Conservation (phyloP, 2,329 filamentous ascomycete genomes). For the Xylariomycetidae sp. region DNA sequence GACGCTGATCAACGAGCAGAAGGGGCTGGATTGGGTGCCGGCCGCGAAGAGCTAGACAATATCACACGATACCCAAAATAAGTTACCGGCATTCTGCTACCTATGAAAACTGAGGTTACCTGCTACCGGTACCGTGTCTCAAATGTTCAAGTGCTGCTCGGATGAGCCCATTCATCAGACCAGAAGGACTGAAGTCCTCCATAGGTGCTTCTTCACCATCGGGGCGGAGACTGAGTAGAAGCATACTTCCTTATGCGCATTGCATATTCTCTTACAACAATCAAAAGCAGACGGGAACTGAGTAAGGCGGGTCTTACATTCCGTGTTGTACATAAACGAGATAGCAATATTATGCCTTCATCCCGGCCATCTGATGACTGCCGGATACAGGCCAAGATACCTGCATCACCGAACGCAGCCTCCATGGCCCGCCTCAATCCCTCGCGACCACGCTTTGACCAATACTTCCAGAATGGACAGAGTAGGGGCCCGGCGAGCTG, state of each 20-base stretch:
- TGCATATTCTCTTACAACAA: neutral
- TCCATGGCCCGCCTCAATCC: neutral
- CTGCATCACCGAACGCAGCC: neutral
- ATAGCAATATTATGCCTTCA: neutral
- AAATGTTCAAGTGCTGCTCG: too few relatives aligned
- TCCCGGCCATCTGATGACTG: neutral
- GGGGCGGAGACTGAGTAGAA: neutral
- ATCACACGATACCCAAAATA: too few relatives aligned
- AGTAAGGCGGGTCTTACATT: neutral
- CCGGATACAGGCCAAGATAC: neutral
- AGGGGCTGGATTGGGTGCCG: constrained; percentile 28
- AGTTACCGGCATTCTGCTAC: too few relatives aligned
- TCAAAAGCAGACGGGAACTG: neutral
- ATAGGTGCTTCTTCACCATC: neutral
- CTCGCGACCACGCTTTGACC: too few relatives aligned
- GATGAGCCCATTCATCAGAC: constrained; percentile 1
- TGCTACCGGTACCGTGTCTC: too few relatives aligned
- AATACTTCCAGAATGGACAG: too few relatives aligned
- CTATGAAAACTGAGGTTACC: too few relatives aligned
- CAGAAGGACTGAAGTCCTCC: neutral
- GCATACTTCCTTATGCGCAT: neutral
- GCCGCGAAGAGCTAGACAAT: constrained; percentile 3
- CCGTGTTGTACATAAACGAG: neutral
- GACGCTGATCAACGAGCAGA: constrained; percentile 57
- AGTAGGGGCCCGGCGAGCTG: too few relatives aligned